Evolutionary conservation across 2,329 filamentous ascomycete genomes (phyloP).

Genomic region (Botrytis sinoallii): DNA sequence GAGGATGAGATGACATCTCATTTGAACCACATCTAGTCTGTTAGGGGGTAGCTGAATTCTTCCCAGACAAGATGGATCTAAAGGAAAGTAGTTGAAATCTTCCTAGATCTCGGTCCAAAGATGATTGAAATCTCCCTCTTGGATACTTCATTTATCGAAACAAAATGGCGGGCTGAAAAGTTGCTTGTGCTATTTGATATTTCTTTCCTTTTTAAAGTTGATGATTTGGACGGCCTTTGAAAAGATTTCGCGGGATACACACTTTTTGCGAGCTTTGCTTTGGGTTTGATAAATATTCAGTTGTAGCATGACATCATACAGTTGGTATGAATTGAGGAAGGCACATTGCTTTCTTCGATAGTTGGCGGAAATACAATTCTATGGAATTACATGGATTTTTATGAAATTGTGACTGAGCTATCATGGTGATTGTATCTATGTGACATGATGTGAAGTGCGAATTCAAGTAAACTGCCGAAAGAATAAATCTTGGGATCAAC

Average conservation of each 20-base stretch:
- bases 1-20: background rate
- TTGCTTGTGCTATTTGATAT: slow-evolving; percentile 15
- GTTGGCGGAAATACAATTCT: background rate
- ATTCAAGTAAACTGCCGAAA: background rate
- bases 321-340: background rate
- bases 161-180: slow-evolving; percentile 16
- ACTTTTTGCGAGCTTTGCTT: slow-evolving; percentile 1
- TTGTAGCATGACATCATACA: background rate
- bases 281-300: background rate
- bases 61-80: slow-evolving; percentile 6
- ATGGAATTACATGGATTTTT: background rate
- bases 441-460: background rate
- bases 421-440: background rate
- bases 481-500: background rate
- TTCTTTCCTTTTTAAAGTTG: slow-evolving; percentile 6
- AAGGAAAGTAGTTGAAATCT: slow-evolving; percentile 18
- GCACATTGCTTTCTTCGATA: background rate
- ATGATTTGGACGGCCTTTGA: background rate
- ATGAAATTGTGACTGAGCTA: background rate
- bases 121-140: slow-evolving; percentile 5
- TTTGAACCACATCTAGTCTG: slow-evolving; percentile 1
- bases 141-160: slow-evolving; percentile 1
- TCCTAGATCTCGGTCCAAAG: slow-evolving; percentile 2
- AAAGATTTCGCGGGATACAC: background rate
- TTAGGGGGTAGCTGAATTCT: slow-evolving; percentile 18